These are phyloP conservation scores for Oryza nivara DNA, from an alignment of 176 grass and related monocot genomes.

Conservation along the genomic window DNA sequence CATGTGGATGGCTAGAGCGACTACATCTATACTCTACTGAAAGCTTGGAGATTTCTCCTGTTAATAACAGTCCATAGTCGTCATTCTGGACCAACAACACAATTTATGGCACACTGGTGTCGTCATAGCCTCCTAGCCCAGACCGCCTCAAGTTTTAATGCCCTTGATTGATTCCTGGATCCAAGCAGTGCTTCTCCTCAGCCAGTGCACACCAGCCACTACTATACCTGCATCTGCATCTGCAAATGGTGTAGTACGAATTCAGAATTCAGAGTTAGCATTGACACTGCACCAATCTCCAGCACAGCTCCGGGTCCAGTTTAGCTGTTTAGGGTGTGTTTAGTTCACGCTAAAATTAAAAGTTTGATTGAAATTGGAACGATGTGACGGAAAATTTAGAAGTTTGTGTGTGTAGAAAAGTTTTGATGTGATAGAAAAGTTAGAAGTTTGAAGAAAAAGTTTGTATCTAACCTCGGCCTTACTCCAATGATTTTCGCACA, in stretches of 20 bases:
- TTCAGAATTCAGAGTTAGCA: constrained; percentile 37
- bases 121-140: not conserved
- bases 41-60: not conserved
- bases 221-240: not conserved
- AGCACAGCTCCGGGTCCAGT: constrained; percentile 15
- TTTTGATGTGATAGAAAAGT: too few relatives aligned
- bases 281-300: constrained; percentile 32
- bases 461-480: too few relatives aligned
- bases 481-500: constrained; percentile 7
- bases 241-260: not conserved
- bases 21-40: not conserved
- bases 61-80: not conserved
- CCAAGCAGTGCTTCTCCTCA: not conserved
- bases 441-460: too few relatives aligned
- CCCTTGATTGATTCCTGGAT: not conserved
- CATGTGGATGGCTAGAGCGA: not conserved
- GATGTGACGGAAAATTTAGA: too few relatives aligned
- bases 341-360: too few relatives aligned
- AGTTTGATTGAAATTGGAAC: too few relatives aligned
- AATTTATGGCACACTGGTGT: not conserved
- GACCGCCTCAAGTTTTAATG: not conserved
- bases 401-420: too few relatives aligned
- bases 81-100: not conserved
- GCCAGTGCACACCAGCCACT: not conserved
- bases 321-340: too few relatives aligned